Percentiles rank a stretch among this genome's conserved stretches.
Evolutionary conservation across 2,329 filamentous ascomycete genomes (phyloP).

Genomic region (Ilyonectria mors-panacis): DNA sequence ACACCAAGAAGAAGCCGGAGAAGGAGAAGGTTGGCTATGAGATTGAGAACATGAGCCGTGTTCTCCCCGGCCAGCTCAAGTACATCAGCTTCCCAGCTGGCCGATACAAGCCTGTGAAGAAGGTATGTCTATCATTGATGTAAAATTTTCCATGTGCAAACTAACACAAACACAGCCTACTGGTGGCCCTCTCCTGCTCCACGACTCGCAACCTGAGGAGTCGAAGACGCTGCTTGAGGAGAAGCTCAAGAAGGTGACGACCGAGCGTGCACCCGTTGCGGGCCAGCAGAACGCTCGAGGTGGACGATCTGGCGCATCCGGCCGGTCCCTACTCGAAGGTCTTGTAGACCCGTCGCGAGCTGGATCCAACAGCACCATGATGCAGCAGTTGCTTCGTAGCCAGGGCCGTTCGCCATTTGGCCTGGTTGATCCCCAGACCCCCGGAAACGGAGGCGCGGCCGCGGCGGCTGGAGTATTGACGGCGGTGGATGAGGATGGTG

Average conservation of each 20-base stretch:
- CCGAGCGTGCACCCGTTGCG: slow-evolving; percentile 73
- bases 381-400: slow-evolving; percentile 62
- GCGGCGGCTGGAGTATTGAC: slow-evolving; percentile 86
- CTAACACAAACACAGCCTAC: slow-evolving; percentile 76
- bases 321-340: slow-evolving; percentile 55
- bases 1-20: slow-evolving; percentile 89
- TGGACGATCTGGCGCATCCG: slow-evolving; percentile 51
- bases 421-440: slow-evolving; percentile 48
- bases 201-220: slow-evolving; percentile 85
- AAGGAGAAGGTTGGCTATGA: slow-evolving; percentile 98
- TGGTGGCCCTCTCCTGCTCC: slow-evolving; percentile 91
- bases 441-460: slow-evolving; percentile 69
- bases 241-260: slow-evolving; percentile 87
- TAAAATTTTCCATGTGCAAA: not conserved
- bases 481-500: slow-evolving; percentile 87
- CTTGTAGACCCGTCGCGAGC: slow-evolving; percentile 53
- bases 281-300: slow-evolving; percentile 52
- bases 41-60: slow-evolving; percentile 95
- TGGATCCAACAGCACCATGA: slow-evolving; percentile 50
- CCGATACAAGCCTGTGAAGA: slow-evolving; percentile 90
- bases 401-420: slow-evolving; percentile 54
- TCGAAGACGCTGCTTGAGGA: slow-evolving; percentile 88
- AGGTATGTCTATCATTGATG: slow-evolving; percentile 70
- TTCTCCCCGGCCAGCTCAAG: slow-evolving; percentile 93
- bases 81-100: slow-evolving; percentile 94